Evolutionary conservation across 1,139 yeast genomes (phyloP).

Genomic region (Candida freyschussii): DNA sequence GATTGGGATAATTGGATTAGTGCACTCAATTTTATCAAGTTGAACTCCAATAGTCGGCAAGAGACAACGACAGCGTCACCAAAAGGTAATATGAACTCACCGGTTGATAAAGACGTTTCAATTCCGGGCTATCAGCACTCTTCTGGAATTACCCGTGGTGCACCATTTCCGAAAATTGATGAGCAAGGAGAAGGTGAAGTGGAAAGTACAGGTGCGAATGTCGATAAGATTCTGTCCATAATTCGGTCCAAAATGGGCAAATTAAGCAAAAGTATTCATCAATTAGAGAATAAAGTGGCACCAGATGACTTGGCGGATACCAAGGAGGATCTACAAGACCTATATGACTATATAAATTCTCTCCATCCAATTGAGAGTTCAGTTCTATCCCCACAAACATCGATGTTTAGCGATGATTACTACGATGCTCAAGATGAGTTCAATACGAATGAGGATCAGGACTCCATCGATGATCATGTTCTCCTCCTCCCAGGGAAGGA

Average conservation of each 20-base stretch:
- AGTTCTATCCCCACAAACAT: constrained; percentile 22
- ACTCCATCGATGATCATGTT: constrained; percentile 20
- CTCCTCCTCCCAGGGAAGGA: constrained; percentile 15
- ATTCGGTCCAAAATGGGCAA: constrained; percentile 13
- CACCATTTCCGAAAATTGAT: constrained; percentile 2
- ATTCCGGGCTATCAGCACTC: constrained; percentile 5
- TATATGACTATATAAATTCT: constrained; percentile 11
- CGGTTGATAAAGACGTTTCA: constrained; percentile 2
- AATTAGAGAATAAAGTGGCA: constrained; percentile 1
- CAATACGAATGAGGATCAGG: constrained; percentile 22
- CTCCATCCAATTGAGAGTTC: constrained; percentile 6
- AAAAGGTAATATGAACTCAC: constrained; percentile 5
- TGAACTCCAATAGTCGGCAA: constrained; percentile 9
- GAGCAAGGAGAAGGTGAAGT: constrained; percentile 1
- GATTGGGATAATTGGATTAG: constrained; percentile 82
- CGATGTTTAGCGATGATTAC: constrained; percentile 47
- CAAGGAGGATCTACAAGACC: constrained; percentile 8
- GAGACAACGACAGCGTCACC: constrained; percentile 2
- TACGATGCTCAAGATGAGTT: constrained; percentile 61
- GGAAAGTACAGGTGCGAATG: not conserved
- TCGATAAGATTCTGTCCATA: constrained; percentile 2
- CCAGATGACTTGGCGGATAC: constrained; percentile 1
- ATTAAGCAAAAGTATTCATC: constrained; percentile 4
- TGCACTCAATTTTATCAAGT: constrained; percentile 44
- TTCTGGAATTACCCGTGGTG: not conserved